A percentile compares a stretch with the other conserved stretches of the same genome.
These are phyloP conservation scores for Nadsonia fulvescens DNA, from an alignment of 805 yeast species.

Conservation along the genomic window DNA sequence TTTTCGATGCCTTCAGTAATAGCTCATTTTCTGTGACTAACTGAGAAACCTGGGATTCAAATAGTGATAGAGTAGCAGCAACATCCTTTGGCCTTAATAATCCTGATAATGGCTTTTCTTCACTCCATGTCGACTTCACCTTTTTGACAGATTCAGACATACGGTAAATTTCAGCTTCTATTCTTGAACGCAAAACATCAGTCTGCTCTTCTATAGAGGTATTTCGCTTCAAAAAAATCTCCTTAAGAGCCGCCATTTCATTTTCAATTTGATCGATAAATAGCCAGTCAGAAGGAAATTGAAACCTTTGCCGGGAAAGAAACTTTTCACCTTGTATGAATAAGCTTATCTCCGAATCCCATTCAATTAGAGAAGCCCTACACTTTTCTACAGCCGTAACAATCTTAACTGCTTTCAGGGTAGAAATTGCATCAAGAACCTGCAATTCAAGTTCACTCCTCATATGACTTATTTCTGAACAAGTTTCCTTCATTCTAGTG, in stretches of 20 bases:
- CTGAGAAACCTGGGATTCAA: conserved; percentile 12
- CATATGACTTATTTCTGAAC: conserved; percentile 18
- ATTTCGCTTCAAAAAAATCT: conserved; percentile 22
- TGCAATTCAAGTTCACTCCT: conserved; percentile 23
- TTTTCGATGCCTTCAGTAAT: conserved; percentile 19
- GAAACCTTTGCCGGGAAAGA: conserved; percentile 26
- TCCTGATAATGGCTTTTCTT: conserved; percentile 16
- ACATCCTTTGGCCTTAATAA: conserved; percentile 15
- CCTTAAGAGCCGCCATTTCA: conserved; percentile 25
- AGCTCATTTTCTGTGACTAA: conserved; percentile 9
- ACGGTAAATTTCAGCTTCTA: conserved; percentile 24
- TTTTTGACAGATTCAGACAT: conserved; percentile 19
- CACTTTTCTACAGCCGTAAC: conserved; percentile 23
- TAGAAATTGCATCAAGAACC: conserved; percentile 21
- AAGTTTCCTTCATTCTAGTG: conserved; percentile 16
- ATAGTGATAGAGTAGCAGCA: conserved; percentile 12
- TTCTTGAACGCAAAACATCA: conserved; percentile 24
- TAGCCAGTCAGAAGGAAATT: conserved; percentile 36
- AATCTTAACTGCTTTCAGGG: conserved; percentile 21
- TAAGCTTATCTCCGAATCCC: conserved; percentile 12
- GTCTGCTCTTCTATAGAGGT: conserved; percentile 24
- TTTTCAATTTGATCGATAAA: conserved; percentile 44
- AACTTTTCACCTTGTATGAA: conserved; percentile 23
- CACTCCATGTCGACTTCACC: conserved; percentile 29
- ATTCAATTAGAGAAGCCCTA: conserved; percentile 11